phyloP scores from a whole-genome alignment of 129 eudicot species.

The Centella asiatica region DNA sequence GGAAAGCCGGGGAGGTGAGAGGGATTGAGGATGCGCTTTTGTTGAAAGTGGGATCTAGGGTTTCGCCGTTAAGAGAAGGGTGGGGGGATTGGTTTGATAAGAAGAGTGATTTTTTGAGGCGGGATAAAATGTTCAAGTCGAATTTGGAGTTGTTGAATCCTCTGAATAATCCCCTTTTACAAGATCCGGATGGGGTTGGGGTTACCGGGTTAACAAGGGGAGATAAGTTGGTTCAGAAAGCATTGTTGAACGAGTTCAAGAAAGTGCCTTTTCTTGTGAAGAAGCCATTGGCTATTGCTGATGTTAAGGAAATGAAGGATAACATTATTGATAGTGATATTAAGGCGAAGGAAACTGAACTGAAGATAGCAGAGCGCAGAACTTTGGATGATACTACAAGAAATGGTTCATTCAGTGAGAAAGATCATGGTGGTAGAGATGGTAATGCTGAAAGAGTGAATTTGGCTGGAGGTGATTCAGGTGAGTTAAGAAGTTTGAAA shows the following conservation, averaged over 20 bases:
- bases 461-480: background rate
- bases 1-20: conserved; percentile 39
- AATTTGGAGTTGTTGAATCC: conserved; percentile 79
- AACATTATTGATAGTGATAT: background rate
- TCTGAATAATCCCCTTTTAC: conserved; percentile 62
- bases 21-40: conserved; percentile 73
- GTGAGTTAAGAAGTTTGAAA: conserved; percentile 2
- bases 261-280: conserved; percentile 38
- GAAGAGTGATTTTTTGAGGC: conserved; percentile 80
- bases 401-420: background rate
- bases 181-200: conserved; percentile 85
- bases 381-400: conserved; percentile 31
- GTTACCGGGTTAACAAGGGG: conserved; percentile 65
- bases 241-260: conserved; percentile 45
- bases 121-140: conserved; percentile 84
- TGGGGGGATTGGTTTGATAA: conserved; percentile 97
- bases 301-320: background rate
- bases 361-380: conserved; percentile 38
- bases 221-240: conserved; percentile 52
- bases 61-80: conserved; percentile 71
- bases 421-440: background rate
- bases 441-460: conserved; percentile 1
- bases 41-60: conserved; percentile 44
- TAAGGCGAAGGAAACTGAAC: conserved; percentile 21
- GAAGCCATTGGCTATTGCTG: conserved; percentile 28